Conservation (phyloP, 192 early-diverging fungal genomes). For the Backusella australiensis region DNA sequence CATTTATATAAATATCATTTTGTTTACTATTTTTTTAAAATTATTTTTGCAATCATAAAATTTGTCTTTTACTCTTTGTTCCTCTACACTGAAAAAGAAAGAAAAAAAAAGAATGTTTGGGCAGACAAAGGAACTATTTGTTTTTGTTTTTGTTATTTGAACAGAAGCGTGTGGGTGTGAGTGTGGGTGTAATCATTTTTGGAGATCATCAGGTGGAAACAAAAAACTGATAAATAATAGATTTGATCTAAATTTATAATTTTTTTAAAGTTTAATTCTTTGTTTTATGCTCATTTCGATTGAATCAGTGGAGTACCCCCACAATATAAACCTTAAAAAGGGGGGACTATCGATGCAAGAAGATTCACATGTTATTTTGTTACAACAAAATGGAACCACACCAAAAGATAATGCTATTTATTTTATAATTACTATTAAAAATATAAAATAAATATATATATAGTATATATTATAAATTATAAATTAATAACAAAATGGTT, state of each 20-base stretch:
- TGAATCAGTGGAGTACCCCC: background rate
- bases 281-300: background rate
- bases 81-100: background rate
- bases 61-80: background rate
- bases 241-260: background rate
- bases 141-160: background rate
- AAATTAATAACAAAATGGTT: background rate
- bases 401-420: background rate
- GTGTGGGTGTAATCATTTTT: background rate
- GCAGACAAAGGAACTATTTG: background rate
- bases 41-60: background rate
- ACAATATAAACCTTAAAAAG: background rate
- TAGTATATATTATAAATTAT: background rate
- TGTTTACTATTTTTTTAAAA: background rate
- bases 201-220: background rate
- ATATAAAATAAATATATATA: background rate
- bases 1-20: background rate
- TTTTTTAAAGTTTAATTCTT: conserved; percentile 4
- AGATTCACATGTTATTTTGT: background rate
- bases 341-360: background rate
- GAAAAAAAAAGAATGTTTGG: background rate
- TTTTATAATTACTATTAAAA: background rate
- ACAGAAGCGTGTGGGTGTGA: background rate
- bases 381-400: background rate
- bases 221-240: background rate